Evolutionary conservation across 352 stramenopile species (phyloP), one percentile per base, ranked within the genome.

Genomic region (Phytopythium chamaehyphon): DNA sequence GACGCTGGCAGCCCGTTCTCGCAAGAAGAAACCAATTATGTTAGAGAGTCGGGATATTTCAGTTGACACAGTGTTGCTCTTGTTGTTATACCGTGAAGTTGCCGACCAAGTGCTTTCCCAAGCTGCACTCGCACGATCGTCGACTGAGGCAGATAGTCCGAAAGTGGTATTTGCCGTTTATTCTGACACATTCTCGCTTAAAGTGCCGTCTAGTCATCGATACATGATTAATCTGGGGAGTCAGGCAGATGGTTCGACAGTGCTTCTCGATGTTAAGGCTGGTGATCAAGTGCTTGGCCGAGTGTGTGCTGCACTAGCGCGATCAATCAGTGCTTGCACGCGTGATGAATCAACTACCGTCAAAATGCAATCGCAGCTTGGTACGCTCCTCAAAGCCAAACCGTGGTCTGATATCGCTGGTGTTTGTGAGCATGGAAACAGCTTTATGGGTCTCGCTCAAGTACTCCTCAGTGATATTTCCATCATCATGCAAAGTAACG

Each of bases 161-260:
- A 55, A 28, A 2, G 42, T 69, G 15, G 55, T 67, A 11, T 81
- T 85, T 42, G 79, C 73, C 1, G 54, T 78, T 8, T 85, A 81
- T 40, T 43, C 62, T n/a, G 71, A 80, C 47, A 66, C 71, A 10
- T 71, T 85, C 38, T 56, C 54, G 14, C 14, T 54, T 9, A 85
- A 78, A 48, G 74, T 80, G 39, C 73, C 73, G 24, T 43, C 35
- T 26, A 57, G 50, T 5, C 53, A 71, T 6, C 71, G 71, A 5
- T 62, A 74, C 57, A 52, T 85, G 11, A 53, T 73, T 18, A 35
- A 26, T 6, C 47, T 40, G 3, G 37, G 43, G 11, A 72, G 62
- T 54, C 28, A 33, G 28, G 51, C n/a, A 19, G 49, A 50, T 9
- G 77, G 66, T 39, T 12, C 55, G 15, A 46, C 76, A 28, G 57